These are phyloP conservation scores for Penicillium griseofulvum DNA, from an alignment of 2,329 filamentous ascomycete genomes.

Conservation along the genomic window DNA sequence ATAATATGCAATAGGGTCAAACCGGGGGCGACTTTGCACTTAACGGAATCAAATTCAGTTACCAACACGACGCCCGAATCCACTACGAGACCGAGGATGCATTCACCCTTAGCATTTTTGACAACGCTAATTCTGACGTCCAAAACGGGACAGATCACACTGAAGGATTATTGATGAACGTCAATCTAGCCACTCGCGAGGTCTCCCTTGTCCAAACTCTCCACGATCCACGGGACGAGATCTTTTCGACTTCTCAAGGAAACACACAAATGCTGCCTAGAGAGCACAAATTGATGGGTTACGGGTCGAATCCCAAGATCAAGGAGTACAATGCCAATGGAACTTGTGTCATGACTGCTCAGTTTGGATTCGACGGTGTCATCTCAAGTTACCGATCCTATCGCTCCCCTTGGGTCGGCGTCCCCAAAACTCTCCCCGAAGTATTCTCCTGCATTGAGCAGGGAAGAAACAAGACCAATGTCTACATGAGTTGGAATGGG, in stretches of 20 bases:
- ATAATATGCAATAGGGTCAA: constrained; percentile 15
- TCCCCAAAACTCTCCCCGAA: constrained; percentile 17
- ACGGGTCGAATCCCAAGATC: constrained; percentile 20
- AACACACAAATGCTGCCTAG: constrained; percentile 11
- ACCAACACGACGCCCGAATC: constrained; percentile 35
- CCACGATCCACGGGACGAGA: background rate
- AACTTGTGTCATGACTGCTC: constrained; percentile 29
- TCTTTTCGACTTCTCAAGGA: constrained; percentile 19
- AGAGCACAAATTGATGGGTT: constrained; percentile 10
- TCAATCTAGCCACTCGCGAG: constrained; percentile 11
- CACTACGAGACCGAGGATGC: constrained; percentile 25
- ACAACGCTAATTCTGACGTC: constrained; percentile 27
- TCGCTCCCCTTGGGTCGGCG: constrained; percentile 22
- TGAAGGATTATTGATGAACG: constrained; percentile 14
- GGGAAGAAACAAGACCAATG: constrained; percentile 12
- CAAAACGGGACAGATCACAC: background rate
- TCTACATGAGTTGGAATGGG: constrained; percentile 43
- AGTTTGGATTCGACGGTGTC: constrained; percentile 27
- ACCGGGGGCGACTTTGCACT: constrained; percentile 26
- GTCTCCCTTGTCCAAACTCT: background rate
- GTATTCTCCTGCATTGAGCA: constrained; percentile 15
- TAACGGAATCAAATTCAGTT: constrained; percentile 23
- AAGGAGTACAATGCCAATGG: constrained; percentile 32
- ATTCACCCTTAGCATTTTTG: constrained; percentile 29
- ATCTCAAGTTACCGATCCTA: constrained; percentile 32